Evolutionary conservation across 148 eudicot genomes (phyloP).

Genomic region (Rhododendron vialii): DNA sequence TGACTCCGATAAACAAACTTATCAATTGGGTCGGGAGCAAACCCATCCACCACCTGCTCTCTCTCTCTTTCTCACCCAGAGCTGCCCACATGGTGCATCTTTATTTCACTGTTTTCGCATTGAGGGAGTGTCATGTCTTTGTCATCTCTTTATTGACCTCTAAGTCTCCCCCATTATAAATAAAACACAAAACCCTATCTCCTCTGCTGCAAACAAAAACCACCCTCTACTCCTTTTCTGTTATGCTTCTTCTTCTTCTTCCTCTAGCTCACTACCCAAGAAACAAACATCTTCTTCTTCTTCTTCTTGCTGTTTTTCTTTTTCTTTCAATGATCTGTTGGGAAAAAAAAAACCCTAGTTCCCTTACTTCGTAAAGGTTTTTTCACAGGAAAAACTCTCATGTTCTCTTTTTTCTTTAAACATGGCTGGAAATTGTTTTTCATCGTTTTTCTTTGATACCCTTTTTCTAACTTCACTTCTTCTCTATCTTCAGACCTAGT

Average conservation of each 20-base stretch:
- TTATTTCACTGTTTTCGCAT: constrained; percentile 17
- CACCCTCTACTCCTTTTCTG: not conserved
- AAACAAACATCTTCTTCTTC: not conserved
- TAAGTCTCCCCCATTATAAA: not conserved
- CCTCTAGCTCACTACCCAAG: not conserved
- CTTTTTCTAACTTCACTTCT: not conserved
- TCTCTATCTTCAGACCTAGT: too few species aligned
- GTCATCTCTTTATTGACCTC: not conserved
- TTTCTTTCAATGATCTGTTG: not conserved
- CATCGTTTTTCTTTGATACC: not conserved
- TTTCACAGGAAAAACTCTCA: not conserved
- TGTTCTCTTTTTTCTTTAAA: not conserved
- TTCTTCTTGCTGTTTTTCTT: not conserved
- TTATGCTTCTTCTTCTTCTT: not conserved
- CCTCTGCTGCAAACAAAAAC: not conserved
- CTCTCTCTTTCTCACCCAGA: not conserved
- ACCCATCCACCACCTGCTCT: not conserved
- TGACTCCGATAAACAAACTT: too few species aligned
- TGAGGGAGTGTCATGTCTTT: not conserved
- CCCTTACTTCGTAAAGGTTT: not conserved
- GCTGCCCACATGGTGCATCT: not conserved
- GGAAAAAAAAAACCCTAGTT: not conserved
- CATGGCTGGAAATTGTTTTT: not conserved
- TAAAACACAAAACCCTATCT: not conserved
- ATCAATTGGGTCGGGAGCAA: too few species aligned